These are phyloP conservation scores for Kluyveromyces starmeri DNA, from an alignment of 805 yeast genomes.

Conservation along the genomic window DNA sequence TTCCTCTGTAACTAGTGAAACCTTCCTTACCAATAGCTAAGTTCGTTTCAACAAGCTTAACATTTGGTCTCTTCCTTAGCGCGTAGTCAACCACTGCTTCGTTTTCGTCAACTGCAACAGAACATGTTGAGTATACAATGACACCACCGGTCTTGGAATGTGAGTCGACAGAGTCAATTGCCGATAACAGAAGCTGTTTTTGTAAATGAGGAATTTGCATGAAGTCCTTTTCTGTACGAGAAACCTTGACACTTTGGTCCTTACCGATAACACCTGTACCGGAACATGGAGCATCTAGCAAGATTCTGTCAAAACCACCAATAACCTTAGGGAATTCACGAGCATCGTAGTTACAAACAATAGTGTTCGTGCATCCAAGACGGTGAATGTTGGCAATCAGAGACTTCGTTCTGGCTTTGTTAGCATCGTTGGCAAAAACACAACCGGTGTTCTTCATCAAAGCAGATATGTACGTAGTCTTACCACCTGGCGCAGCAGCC, in stretches of 20 bases:
- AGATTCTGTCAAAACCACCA: conserved; percentile 94
- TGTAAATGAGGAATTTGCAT: conserved; percentile 95
- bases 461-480: conserved; percentile 90
- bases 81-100: conserved; percentile 99
- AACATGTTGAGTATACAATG: conserved; percentile 95
- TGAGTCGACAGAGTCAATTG: conserved; percentile 96
- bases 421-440: conserved; percentile 94
- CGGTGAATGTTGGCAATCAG: conserved; percentile 96
- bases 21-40: conserved; percentile 94
- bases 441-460: conserved; percentile 97
- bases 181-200: conserved; percentile 85
- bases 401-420: conserved; percentile 92
- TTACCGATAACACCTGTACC: conserved; percentile 99
- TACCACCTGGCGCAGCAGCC: conserved; percentile 99
- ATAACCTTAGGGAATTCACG: conserved; percentile 96
- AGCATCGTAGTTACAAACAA: conserved; percentile 96
- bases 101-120: conserved; percentile 96
- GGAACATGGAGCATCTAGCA: conserved; percentile 97
- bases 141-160: conserved; percentile 85
- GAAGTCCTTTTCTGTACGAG: conserved; percentile 93
- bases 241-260: conserved; percentile 88
- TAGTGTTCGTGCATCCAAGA: conserved; percentile 91
- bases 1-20: conserved; percentile 87
- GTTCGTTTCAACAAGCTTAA: conserved; percentile 86
- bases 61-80: conserved; percentile 90